A percentile compares a stretch with the other conserved stretches of the same genome.
Evolutionary conservation across 2,329 filamentous ascomycete species (phyloP).

Genomic region (Pyrenophora graminea): DNA sequence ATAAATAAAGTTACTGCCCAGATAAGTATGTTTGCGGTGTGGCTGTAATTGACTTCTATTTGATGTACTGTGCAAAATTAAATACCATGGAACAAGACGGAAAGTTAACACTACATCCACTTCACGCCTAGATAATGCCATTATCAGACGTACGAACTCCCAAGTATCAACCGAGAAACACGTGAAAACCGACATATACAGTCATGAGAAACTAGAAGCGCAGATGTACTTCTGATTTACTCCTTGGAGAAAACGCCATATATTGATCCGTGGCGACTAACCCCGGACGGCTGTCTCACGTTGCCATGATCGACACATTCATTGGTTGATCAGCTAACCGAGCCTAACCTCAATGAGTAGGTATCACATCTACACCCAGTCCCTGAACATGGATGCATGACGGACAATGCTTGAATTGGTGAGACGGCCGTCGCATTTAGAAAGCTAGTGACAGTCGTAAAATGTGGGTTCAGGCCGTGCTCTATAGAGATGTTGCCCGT

Average conservation of each 20-base stretch:
- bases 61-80: too few species aligned
- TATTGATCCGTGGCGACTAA: not conserved
- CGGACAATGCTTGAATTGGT: not conserved
- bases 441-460: not conserved
- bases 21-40: too few species aligned
- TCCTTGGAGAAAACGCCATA: not conserved
- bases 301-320: conserved; percentile 10
- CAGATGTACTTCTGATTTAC: not conserved
- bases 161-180: too few species aligned
- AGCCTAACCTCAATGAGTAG: conserved; percentile 19
- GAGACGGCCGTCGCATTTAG: not conserved
- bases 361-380: conserved; percentile 7
- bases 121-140: too few species aligned
- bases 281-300: conserved; percentile 23
- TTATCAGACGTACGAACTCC: too few species aligned
- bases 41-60: too few species aligned
- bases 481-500: not conserved
- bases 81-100: too few species aligned
- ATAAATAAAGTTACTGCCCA: too few species aligned
- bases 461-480: not conserved
- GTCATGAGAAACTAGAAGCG: too few species aligned
- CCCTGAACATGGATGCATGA: not conserved
- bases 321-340: conserved; percentile 14
- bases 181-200: too few species aligned
- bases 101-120: too few species aligned